A percentile compares a stretch with the other conserved stretches of the same genome.
Evolutionary conservation across 306 rosid species (phyloP).

Genomic region (Castanea crenata): DNA sequence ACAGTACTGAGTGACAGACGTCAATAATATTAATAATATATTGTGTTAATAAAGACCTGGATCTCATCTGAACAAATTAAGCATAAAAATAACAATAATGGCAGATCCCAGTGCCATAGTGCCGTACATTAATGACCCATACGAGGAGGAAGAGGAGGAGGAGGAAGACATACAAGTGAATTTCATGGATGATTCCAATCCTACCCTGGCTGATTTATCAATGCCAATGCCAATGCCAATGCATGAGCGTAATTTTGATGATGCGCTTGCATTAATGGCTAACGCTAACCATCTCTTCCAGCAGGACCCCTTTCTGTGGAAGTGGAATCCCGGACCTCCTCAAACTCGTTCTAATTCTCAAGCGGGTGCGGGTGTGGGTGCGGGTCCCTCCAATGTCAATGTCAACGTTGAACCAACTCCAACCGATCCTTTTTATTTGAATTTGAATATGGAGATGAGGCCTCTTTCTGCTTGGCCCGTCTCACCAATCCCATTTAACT

Average conservation of each 20-base stretch:
- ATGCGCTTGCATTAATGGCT: neutral
- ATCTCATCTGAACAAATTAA: too few relatives aligned
- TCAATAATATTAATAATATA: too few relatives aligned
- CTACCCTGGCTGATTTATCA: conserved; percentile 19
- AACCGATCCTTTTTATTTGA: too few relatives aligned
- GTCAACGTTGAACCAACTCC: too few relatives aligned
- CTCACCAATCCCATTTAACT: conserved; percentile 30
- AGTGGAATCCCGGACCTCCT: conserved; percentile 1
- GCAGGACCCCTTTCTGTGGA: conserved; percentile 11
- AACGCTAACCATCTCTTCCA: neutral
- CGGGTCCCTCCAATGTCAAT: conserved; percentile 20
- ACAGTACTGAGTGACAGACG: too few relatives aligned
- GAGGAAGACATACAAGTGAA: neutral
- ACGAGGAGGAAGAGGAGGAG: neutral
- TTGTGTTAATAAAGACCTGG: too few relatives aligned
- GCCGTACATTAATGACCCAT: conserved; percentile 18
- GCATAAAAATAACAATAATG: conserved; percentile 19
- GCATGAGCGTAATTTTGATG: neutral
- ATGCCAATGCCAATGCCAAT: neutral
- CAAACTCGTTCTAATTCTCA: conserved; percentile 10
- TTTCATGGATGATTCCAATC: conserved; percentile 6
- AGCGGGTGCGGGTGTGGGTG: neutral
- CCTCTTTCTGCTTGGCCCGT: conserved; percentile 37
- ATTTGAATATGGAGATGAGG: neutral
- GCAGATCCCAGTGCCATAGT: conserved; percentile 27